These are phyloP conservation scores for Thozetella sp. DNA, from an alignment of 495 filamentous ascomycete species.

Conservation along the genomic window DNA sequence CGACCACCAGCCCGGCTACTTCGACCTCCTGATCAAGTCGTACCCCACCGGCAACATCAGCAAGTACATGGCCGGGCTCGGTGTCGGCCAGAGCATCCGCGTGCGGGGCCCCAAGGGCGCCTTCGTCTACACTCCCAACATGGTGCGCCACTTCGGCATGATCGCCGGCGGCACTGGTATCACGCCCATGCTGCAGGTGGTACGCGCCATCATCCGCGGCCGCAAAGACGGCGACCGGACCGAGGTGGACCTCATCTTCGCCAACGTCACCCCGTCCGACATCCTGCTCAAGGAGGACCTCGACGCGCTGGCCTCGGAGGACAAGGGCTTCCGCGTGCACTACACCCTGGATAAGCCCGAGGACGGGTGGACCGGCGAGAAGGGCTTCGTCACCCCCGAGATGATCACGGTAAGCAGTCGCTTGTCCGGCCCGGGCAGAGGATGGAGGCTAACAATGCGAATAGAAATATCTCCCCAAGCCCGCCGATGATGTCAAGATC, in stretches of 20 bases:
- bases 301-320: slow-evolving; percentile 73
- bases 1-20: slow-evolving; percentile 89
- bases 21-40: slow-evolving; percentile 96
- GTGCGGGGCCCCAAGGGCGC: slow-evolving; percentile 93
- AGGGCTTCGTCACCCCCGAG: slow-evolving; percentile 91
- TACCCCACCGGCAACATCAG: slow-evolving; percentile 97
- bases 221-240: slow-evolving; percentile 80
- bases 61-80: slow-evolving; percentile 80
- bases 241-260: slow-evolving; percentile 91
- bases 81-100: slow-evolving; percentile 84
- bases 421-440: slow-evolving; percentile 8
- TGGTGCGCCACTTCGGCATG: slow-evolving; percentile 95
- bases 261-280: slow-evolving; percentile 91
- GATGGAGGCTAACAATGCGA: slow-evolving; percentile 9
- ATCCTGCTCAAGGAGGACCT: slow-evolving; percentile 92
- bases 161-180: slow-evolving; percentile 97
- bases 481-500: slow-evolving; percentile 87
- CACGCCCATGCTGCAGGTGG: slow-evolving; percentile 96
- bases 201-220: slow-evolving; percentile 86
- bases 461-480: slow-evolving; percentile 75
- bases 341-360: slow-evolving; percentile 98
- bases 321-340: slow-evolving; percentile 80
- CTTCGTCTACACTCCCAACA: slow-evolving; percentile 94
- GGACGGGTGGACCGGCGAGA: slow-evolving; percentile 83
- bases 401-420: slow-evolving; percentile 81